phyloP scores from a whole-genome alignment of 306 rosid genomes.

The Senna siamea region DNA sequence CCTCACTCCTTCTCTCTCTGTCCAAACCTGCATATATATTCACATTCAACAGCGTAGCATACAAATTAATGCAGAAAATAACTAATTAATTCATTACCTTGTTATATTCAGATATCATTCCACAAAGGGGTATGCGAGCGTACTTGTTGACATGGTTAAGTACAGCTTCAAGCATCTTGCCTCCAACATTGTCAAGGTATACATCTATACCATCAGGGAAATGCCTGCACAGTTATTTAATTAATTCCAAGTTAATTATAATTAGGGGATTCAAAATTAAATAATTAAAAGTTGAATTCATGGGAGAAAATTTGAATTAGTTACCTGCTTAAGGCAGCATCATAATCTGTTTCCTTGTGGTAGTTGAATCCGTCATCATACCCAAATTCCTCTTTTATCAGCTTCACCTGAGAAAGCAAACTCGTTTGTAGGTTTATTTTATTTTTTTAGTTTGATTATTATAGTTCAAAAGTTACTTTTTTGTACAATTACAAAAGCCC shows the following conservation, averaged over 20 bases:
- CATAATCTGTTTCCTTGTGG: constrained; percentile 58
- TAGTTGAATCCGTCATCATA: constrained; percentile 77
- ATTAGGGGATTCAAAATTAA: too few species aligned
- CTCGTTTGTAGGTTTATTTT: too few species aligned
- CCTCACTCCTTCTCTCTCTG: constrained; percentile 63
- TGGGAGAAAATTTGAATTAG: not conserved
- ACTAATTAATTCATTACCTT: constrained; percentile 39
- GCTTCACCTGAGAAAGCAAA: constrained; percentile 57
- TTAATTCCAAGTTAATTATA: not conserved
- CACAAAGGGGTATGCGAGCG: constrained; percentile 64
- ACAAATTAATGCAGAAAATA: not conserved
- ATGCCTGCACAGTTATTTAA: constrained; percentile 39
- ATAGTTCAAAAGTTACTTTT: too few species aligned
- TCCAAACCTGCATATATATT: constrained; percentile 55
- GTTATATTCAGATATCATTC: constrained; percentile 73
- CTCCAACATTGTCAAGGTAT: constrained; percentile 74
- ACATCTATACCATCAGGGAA: constrained; percentile 72
- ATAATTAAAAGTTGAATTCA: not conserved
- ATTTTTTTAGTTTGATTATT: too few species aligned
- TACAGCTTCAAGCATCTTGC: constrained; percentile 69
- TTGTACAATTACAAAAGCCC: too few species aligned
- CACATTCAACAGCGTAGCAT: not conserved
- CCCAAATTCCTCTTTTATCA: constrained; percentile 69
- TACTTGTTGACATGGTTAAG: constrained; percentile 66
- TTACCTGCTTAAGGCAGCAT: constrained; percentile 65